These are phyloP conservation scores for Penicillium coffeae DNA, from an alignment of 495 filamentous ascomycete genomes.

Conservation along the genomic window DNA sequence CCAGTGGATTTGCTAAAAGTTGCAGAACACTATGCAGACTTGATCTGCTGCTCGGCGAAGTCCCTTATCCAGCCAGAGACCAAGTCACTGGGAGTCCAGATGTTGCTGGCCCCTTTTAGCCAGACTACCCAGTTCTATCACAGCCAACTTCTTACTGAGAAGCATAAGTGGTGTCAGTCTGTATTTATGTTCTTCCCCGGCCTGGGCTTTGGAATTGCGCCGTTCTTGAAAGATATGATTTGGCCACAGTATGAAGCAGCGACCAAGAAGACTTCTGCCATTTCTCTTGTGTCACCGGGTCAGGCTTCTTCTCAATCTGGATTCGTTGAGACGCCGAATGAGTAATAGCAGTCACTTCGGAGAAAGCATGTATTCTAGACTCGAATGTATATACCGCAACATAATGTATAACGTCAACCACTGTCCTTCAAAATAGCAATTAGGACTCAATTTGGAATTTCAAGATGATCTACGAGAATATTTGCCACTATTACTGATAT, in stretches of 20 bases:
- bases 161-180: slow-evolving; percentile 20
- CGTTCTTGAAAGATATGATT: slow-evolving; percentile 21
- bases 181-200: slow-evolving; percentile 11
- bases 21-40: slow-evolving; percentile 17
- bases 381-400: too few relatives aligned
- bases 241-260: slow-evolving; percentile 19
- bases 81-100: slow-evolving; percentile 20
- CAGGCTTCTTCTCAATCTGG: too few relatives aligned
- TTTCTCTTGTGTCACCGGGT: too few relatives aligned
- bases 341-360: too few relatives aligned
- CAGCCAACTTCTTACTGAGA: slow-evolving; percentile 11
- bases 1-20: slow-evolving; percentile 8
- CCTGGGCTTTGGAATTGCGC: slow-evolving; percentile 19
- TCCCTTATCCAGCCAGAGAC: slow-evolving; percentile 18
- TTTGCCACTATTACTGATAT: too few relatives aligned
- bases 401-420: too few relatives aligned
- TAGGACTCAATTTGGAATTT: too few relatives aligned
- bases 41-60: slow-evolving; percentile 18
- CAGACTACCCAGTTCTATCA: slow-evolving; percentile 21
- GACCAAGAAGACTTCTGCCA: slow-evolving; percentile 4
- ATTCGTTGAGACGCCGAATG: too few relatives aligned
- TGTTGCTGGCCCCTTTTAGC: slow-evolving; percentile 18
- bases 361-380: too few relatives aligned
- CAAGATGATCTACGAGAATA: too few relatives aligned
- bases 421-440: too few relatives aligned